Base-by-base conservation (phyloP, 495 filamentous ascomycete genomes). In the Aspergillus biplanus region DNA sequence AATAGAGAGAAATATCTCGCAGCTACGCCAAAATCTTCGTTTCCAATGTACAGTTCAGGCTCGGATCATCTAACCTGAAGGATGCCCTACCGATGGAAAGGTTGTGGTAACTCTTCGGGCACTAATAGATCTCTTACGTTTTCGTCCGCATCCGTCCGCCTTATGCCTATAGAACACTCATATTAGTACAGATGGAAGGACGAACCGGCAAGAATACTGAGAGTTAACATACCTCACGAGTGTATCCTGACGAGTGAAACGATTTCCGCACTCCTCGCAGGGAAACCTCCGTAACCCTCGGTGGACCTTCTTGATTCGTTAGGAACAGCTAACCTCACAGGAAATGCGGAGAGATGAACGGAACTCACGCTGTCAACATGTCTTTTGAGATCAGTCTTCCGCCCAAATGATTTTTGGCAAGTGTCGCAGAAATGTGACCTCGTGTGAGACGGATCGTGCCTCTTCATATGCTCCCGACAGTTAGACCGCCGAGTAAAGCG, bases 401-500 rank as follows among this genome's bases (percentile, higher is more conserved):
- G 64, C 7, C 78, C 70, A 60, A 78, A 77, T n/a, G 72, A 39
- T 59, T 74, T 66, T 15, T 58, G 66, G 65, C 78, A 95, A 63
- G 85, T 78, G 50, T 83, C 72, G 75, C 93, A 98, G 5, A 80
- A 76, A 73, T 91, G 88, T 1, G 87, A 86, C 67, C 89, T 88
- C 65, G 85, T 86, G 56, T 86, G 81, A 54, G 82, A 84, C 3
- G 93, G 89, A 73, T 97, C 87, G 75, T 98, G 94, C 7, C 87
- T 94, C 70, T 95, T 92, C 82, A 95, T 83, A 74, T 98, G 94
- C 58, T 91, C 88, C 70, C 90, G 92, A 75, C 89, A 92, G 77
- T 98, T 98, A 77, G 93, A 97, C 69, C 87, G 90, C 56, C 94
- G 79, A 63, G 91, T 91, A 71, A 97, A 98, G 7, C 87, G 82